Conservation (phyloP, 768 basidiomycete species). For the Xerocomellus chrysenteron region DNA sequence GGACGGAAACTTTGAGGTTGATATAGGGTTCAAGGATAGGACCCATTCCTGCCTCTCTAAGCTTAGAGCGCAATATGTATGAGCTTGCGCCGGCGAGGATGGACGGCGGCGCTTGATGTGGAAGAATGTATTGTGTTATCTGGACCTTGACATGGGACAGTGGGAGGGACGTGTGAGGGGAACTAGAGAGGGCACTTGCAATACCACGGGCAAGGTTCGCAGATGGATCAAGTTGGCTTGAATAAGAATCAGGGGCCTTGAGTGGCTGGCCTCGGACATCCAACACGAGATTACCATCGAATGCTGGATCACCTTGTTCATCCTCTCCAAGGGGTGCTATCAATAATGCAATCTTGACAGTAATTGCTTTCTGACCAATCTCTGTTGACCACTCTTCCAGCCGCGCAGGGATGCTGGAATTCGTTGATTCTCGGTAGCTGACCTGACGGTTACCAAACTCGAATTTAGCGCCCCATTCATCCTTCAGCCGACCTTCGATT, state of each 20-base stretch:
- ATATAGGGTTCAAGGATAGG: slow-evolving; percentile 80
- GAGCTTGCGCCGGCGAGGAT: slow-evolving; percentile 66
- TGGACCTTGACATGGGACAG: slow-evolving; percentile 63
- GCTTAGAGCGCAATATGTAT: slow-evolving; percentile 57
- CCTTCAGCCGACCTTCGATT: slow-evolving; percentile 72
- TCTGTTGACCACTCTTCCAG: slow-evolving; percentile 61
- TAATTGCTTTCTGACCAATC: slow-evolving; percentile 53
- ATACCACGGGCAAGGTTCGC: slow-evolving; percentile 67
- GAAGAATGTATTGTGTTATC: slow-evolving; percentile 44
- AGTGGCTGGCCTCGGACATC: slow-evolving; percentile 52
- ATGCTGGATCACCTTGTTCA: slow-evolving; percentile 64
- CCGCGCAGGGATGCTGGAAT: slow-evolving; percentile 24
- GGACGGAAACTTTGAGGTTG: slow-evolving; percentile 62
- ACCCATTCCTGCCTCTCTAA: slow-evolving; percentile 66
- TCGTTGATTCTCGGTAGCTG: slow-evolving; percentile 68
- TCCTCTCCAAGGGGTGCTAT: slow-evolving; percentile 52
- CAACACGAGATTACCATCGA: slow-evolving; percentile 78
- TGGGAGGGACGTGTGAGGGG: slow-evolving; percentile 74
- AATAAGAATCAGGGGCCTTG: slow-evolving; percentile 48
- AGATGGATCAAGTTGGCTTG: slow-evolving; percentile 43
- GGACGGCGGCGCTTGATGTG: slow-evolving; percentile 45
- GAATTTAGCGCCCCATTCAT: slow-evolving; percentile 78
- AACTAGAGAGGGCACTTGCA: slow-evolving; percentile 68
- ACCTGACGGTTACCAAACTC: slow-evolving; percentile 77
- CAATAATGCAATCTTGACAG: slow-evolving; percentile 52